phyloP scores from a whole-genome alignment of 2,329 filamentous ascomycete genomes.

The Westerdykella ornata region DNA sequence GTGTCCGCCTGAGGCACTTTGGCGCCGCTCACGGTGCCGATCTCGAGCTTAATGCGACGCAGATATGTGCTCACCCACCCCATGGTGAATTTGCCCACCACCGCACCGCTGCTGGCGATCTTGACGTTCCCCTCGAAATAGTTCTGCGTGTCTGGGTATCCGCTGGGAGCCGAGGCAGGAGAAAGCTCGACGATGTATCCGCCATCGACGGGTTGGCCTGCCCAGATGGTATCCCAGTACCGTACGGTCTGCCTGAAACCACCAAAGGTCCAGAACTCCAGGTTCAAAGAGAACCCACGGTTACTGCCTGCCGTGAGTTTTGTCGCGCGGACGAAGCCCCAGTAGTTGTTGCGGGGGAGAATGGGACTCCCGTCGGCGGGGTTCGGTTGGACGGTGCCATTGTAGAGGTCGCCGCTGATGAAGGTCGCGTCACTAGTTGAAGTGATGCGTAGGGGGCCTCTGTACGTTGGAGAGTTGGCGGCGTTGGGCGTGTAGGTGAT shows the following conservation, averaged over 20 bases:
- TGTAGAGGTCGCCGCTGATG: slow-evolving; percentile 9
- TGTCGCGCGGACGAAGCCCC: slow-evolving; percentile 1
- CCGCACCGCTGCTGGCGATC: not conserved
- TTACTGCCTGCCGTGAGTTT: slow-evolving; percentile 2
- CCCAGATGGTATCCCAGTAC: slow-evolving; percentile 1
- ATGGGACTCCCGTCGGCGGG: slow-evolving; percentile 7
- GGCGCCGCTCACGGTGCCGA: slow-evolving; percentile 2
- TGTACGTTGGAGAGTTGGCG: slow-evolving; percentile 1
- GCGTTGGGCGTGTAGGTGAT: slow-evolving; percentile 4
- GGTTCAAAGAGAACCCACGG: slow-evolving; percentile 3
- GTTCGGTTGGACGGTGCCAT: slow-evolving; percentile 4
- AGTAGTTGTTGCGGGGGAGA: slow-evolving; percentile 8
- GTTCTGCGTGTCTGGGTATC: slow-evolving; percentile 2
- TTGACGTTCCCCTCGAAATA: slow-evolving; percentile 6
- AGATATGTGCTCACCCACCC: slow-evolving; percentile 6
- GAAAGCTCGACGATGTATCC: slow-evolving; percentile 3
- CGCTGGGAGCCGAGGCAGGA: slow-evolving; percentile 1
- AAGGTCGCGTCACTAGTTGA: slow-evolving; percentile 1
- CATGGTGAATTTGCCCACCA: slow-evolving; percentile 5
- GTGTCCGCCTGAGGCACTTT: slow-evolving; percentile 1
- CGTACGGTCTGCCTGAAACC: not conserved
- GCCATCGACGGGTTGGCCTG: not conserved
- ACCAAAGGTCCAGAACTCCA: slow-evolving; percentile 4
- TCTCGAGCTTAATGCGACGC: slow-evolving; percentile 5
- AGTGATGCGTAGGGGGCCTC: slow-evolving; percentile 6